phyloP scores from a whole-genome alignment of 352 stramenopile genomes.

The Globisporangium heterothallicum region DNA sequence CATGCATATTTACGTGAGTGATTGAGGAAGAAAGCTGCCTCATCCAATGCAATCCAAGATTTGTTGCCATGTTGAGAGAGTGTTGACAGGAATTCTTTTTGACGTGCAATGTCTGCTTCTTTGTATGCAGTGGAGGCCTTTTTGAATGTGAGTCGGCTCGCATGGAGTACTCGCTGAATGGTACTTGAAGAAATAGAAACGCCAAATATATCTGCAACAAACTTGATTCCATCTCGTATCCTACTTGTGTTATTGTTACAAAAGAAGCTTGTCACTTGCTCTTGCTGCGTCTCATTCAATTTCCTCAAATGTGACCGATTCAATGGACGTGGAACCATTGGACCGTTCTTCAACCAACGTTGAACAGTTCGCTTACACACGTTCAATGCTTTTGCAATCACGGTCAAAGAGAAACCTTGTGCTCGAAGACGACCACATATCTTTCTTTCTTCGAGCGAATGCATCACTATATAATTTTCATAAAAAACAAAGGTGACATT shows the following conservation, averaged over 20 bases:
- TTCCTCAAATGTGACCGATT: slow-evolving; percentile 3
- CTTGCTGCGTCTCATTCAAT: neutral
- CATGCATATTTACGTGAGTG: slow-evolving; percentile 6
- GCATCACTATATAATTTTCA: neutral
- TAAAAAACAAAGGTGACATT: neutral
- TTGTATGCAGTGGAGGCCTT: neutral
- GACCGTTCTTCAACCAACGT: neutral
- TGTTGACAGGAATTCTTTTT: slow-evolving; percentile 3
- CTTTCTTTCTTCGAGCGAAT: slow-evolving; percentile 3
- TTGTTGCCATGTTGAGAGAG: neutral
- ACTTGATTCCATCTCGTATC: neutral
- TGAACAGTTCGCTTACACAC: slow-evolving; percentile 4
- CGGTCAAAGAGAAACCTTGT: neutral
- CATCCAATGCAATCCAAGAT: slow-evolving; percentile 10
- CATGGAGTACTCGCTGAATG: slow-evolving; percentile 1
- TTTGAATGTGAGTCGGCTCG: neutral
- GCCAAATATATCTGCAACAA: neutral
- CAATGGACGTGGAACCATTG: neutral
- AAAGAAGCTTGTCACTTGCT: neutral
- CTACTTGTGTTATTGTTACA: slow-evolving; percentile 2
- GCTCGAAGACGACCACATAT: slow-evolving; percentile 1
- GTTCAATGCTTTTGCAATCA: slow-evolving; percentile 1
- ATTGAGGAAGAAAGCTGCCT: slow-evolving; percentile 13
- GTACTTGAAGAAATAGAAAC: neutral
- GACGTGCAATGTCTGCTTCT: neutral